A percentile compares a stretch with the other conserved stretches of the same genome.
Evolutionary conservation across 768 basidiomycete species (phyloP).

Genomic region (Boletellus ananas): DNA sequence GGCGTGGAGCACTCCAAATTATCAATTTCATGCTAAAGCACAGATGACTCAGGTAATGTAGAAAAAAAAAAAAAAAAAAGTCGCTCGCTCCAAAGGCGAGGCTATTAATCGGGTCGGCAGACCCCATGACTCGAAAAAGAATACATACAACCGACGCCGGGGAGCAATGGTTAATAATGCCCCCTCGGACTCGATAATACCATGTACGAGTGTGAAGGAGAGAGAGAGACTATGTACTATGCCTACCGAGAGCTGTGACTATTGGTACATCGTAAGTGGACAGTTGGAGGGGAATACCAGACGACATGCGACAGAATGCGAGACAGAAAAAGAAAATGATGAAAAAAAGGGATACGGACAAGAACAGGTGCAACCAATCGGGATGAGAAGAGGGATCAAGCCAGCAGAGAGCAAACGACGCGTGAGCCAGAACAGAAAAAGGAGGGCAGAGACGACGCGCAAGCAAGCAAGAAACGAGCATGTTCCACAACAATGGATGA

Average conservation of each 20-base stretch:
- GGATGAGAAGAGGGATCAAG: slow-evolving; percentile 13
- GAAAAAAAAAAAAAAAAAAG: too few species aligned
- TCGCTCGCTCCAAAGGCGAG: too few species aligned
- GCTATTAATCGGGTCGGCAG: too few species aligned
- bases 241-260: slow-evolving; percentile 23
- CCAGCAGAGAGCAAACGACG: slow-evolving; percentile 1
- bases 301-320: slow-evolving; percentile 25
- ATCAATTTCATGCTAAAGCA: too few species aligned
- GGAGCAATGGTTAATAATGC: too few species aligned
- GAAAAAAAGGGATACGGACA: neutral
- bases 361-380: slow-evolving; percentile 16
- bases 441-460: slow-evolving; percentile 4
- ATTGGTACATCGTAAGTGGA: slow-evolving; percentile 34
- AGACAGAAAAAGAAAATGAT: slow-evolving; percentile 2
- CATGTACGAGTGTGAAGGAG: too few species aligned
- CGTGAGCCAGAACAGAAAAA: slow-evolving; percentile 9
- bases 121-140: too few species aligned
- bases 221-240: slow-evolving; percentile 22
- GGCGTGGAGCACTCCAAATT: too few species aligned
- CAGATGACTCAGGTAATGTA: too few species aligned
- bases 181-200: too few species aligned
- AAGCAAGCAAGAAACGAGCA: slow-evolving; percentile 20
- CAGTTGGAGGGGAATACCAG: slow-evolving; percentile 18
- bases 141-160: too few species aligned
- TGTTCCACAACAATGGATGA: slow-evolving; percentile 10